Percentiles rank a stretch among this genome's conserved stretches.
These are phyloP conservation scores for Aspergillus neoniger DNA, from an alignment of 2,329 filamentous ascomycete species.

Conservation along the genomic window DNA sequence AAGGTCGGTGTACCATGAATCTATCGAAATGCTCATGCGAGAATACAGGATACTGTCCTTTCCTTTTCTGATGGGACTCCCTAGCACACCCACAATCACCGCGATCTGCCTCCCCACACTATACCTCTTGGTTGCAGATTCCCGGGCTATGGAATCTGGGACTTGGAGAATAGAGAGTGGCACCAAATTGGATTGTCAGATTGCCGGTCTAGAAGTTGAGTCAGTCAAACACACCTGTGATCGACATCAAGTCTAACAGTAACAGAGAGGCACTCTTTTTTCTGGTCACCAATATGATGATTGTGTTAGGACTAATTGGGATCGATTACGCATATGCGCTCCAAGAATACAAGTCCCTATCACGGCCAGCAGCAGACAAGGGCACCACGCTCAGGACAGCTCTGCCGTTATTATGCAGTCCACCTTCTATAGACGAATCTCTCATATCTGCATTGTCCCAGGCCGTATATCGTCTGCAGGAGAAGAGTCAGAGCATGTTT, in stretches of 20 bases:
- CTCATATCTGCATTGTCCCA: constrained; percentile 62
- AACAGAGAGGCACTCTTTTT: constrained; percentile 69
- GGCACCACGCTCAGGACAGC: constrained; percentile 10
- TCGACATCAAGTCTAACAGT: neutral
- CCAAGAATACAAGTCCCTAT: constrained; percentile 36
- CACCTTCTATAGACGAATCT: constrained; percentile 55
- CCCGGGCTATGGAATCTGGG: constrained; percentile 64
- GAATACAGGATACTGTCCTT: constrained; percentile 42
- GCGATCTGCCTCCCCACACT: constrained; percentile 66
- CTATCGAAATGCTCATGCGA: neutral
- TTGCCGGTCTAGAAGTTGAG: constrained; percentile 69
- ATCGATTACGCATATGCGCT: constrained; percentile 71
- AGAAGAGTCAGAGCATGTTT: constrained; percentile 73
- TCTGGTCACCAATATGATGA: constrained; percentile 66
- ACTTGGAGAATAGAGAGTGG: constrained; percentile 71
- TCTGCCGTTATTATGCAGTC: constrained; percentile 24
- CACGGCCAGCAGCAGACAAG: constrained; percentile 23
- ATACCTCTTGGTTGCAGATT: constrained; percentile 73
- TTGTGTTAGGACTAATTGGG: constrained; percentile 68
- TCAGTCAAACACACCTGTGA: constrained; percentile 19
- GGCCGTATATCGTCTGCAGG: constrained; percentile 58
- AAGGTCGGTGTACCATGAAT: constrained; percentile 47
- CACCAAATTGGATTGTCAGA: constrained; percentile 64
- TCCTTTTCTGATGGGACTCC: constrained; percentile 64
- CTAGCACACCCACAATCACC: constrained; percentile 57